Evolutionary conservation across 495 filamentous ascomycete species (phyloP), one percentile per base, ranked within the genome.

Genomic region (Extremus antarcticus): DNA sequence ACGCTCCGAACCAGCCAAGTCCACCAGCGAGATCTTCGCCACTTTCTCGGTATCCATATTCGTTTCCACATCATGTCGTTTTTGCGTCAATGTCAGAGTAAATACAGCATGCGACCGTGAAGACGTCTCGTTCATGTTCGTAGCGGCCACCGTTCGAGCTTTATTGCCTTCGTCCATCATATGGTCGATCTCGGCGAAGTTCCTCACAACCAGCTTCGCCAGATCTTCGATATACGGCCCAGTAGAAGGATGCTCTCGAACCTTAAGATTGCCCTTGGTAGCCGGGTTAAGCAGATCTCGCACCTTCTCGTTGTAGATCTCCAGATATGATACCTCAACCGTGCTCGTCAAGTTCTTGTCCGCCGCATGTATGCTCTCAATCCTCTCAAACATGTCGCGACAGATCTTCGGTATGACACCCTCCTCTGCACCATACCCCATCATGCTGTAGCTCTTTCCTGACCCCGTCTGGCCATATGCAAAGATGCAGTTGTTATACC

Each of bases 401-500:
- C 94, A 99, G 70, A 99, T 97, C 59, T 80, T 85, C n/a, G 94
- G 94, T 58, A 99, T 97, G 47, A 99, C 90, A 72, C 94, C 94
- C 47, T 86, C 80, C 62, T 97, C 94, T 68, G 91, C 84, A 51
- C 94, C 92, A 72, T 97, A 97, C 20, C 92, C 92, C 94, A 97
- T 97, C 94, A 99, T 99, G 49, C 90, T 95, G 66, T 99, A 97
- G 22, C 88, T 94, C 70, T 99, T 99, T 65, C 94, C 94, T 17
- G 91, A 96, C 58, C 94, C 94, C 10, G 94, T 99, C 72, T 99
- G 94, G 40, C 94, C 94, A 66, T 99, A 99, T 2, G 94, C 94
- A 72, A 99, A 99, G 65, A 99, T 99, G 77, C 94, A 99, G 70
- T 97, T 97, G 74, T 99, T 99, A 73, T 96, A 99, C 24, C 94